These are phyloP conservation scores for Hygrophoropsis aurantiaca DNA, from an alignment of 768 basidiomycete species.

Conservation along the genomic window DNA sequence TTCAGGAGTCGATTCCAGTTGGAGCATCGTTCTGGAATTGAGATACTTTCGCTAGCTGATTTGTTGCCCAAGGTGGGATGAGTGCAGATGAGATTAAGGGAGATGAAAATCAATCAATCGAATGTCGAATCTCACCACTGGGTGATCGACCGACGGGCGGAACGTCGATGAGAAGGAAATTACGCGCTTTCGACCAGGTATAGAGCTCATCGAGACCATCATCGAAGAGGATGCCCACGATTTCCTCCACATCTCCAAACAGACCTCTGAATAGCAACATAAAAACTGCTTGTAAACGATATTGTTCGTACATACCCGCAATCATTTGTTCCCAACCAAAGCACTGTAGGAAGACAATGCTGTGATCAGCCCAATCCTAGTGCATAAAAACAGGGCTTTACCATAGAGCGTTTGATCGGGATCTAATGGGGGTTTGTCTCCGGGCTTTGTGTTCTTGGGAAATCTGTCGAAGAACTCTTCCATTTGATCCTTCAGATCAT, in stretches of 20 bases:
- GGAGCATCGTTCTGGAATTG: background rate
- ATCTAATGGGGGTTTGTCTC: background rate
- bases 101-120: too few relatives aligned
- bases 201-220: slow-evolving; percentile 29
- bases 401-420: background rate
- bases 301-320: slow-evolving; percentile 22
- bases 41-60: too few relatives aligned
- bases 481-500: too few relatives aligned
- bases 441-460: too few relatives aligned
- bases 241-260: slow-evolving; percentile 25
- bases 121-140: slow-evolving; percentile 21
- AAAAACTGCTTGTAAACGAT: background rate
- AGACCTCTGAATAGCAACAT: too few relatives aligned
- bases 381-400: background rate
- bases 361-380: background rate
- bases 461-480: too few relatives aligned
- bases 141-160: slow-evolving; percentile 39
- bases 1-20: slow-evolving; percentile 34
- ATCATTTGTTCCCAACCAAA: slow-evolving; percentile 42
- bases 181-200: slow-evolving; percentile 30
- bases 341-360: slow-evolving; percentile 13
- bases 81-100: too few relatives aligned
- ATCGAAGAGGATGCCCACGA: slow-evolving; percentile 26
- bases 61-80: background rate
- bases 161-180: slow-evolving; percentile 38